Base-by-base conservation (phyloP, 306 rosid species). In the Begonia peltatifolia region DNA sequence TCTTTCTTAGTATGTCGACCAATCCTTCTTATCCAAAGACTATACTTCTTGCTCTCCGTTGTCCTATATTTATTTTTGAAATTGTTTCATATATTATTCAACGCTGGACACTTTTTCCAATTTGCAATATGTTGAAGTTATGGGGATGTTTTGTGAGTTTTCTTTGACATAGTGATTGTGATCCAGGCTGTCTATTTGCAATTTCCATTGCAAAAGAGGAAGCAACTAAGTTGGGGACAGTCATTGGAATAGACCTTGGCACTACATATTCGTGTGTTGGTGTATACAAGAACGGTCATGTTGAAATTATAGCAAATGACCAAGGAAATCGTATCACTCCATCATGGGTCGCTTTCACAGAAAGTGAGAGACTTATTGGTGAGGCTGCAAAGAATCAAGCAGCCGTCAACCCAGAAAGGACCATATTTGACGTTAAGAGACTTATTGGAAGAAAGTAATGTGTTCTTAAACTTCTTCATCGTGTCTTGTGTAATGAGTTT, bases 321-420 rank as follows among this genome's bases (percentile, higher is more conserved):
- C 99, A 92, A 63, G 99, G 99, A 60, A 92, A 92, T 67, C 99
- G 99, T 57, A 92, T 92, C 63, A 92, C 99, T 65, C 99, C 99
- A 8, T 92, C 99, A 1, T 92, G 99, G 96, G 99, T 92, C 30
- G 94, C 74, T 41, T 92, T 92, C 76, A 71, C 87, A 0, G 99
- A 92, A 58, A 59, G 69, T 30, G 99, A 92, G 71, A 92, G 99
- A 59, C 62, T 92, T 71, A 92, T 92, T 0, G 99, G 99, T 44
- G 99, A 92, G 87, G 99, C 99, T 66, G 99, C 99, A 3, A 92
- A 92, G 87, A 92, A 92, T 72, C 99, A 73, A 77, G 96, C 96
- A 53, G 96, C 99, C 50, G 96, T 83, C 50, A 92, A 92, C 63
- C 70, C 92, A 0, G 99, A 92, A 36, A 83, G 99, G 72, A 92